Base-by-base conservation (phyloP, 2,329 filamentous ascomycete species). In the Xylaria hypoxylon region DNA sequence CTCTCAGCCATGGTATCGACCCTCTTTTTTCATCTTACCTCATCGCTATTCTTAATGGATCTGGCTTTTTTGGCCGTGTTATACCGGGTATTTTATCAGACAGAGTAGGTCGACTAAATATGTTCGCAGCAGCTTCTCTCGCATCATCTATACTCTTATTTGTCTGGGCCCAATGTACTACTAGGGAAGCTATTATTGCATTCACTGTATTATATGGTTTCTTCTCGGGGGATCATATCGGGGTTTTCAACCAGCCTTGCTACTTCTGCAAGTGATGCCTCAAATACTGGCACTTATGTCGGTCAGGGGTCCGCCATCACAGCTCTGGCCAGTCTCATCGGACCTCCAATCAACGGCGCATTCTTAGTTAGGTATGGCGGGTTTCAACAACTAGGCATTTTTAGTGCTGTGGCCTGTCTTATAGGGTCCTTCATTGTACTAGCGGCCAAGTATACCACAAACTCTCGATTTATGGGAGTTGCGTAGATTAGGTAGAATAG, bases 181-280 rank as follows among this genome's bases (percentile, higher is more conserved):
- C 22, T 19, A 35, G 11, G 5, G 55, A 17, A 22, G 47, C 56
- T 38, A 47, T 59, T 38, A 33, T 38, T 19, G 42, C 13, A 1
- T 64, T 64, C 19, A 42, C 62, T 11, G 62, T 44, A 45, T 19
- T 64, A 1, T 64, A 59, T 45, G 62, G 56, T 1, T 44, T 64
- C 24, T 64, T 59, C 19, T 64, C 62, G 62, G 62, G 15, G 62
- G 56, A 11, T 48, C 24, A 6, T 6, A 2, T 59, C 56, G 17
- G 3, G 56, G 1, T 38, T 59, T 38, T 59, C 56, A 2, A 38
- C n/a, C 1, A 59, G 26, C 26, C 42, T 59, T 38, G 56, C 56
- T 5, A 24, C 42, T 15, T 15, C 56, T 22, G 28, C 56, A 1
- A 59, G n/a, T 5, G 38, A 59, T 13, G 26, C 45, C 6, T 38